phyloP scores from a whole-genome alignment of 2,329 filamentous ascomycete genomes.

The Endocalyx cinctus region DNA sequence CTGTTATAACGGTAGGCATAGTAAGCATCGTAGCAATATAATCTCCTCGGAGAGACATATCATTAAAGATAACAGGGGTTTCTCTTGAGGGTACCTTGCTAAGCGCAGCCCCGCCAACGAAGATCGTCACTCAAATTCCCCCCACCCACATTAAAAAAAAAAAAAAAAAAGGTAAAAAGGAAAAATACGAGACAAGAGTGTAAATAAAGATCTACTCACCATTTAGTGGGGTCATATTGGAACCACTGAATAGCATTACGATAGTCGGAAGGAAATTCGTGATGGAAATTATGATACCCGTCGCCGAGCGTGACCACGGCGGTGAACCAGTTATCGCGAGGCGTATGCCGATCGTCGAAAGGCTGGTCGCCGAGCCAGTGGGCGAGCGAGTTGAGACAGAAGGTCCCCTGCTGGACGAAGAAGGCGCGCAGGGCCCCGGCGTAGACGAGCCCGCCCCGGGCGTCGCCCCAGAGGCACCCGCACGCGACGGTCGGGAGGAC shows the following conservation, averaged over 20 bases:
- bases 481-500: constrained; percentile 43
- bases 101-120: no score
- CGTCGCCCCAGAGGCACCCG: constrained; percentile 44
- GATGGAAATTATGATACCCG: constrained; percentile 71
- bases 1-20: no score
- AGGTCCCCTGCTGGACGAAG: constrained; percentile 48
- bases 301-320: constrained; percentile 64
- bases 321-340: constrained; percentile 64
- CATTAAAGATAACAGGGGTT: no score
- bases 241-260: constrained; percentile 66
- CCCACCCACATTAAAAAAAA: no score
- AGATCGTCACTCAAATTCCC: no score
- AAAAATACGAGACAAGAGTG: no score
- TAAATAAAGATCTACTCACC: no score
- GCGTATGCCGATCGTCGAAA: constrained; percentile 67
- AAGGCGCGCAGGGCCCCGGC: constrained; percentile 47
- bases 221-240: constrained; percentile 69
- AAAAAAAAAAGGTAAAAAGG: no score
- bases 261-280: constrained; percentile 69
- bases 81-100: no score
- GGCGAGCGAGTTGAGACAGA: constrained; percentile 50
- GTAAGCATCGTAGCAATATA: no score
- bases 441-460: constrained; percentile 44
- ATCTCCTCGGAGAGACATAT: no score
- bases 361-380: constrained; percentile 59